phyloP scores from a whole-genome alignment of 768 basidiomycete genomes.

The Boletus tylopilopsis region DNA sequence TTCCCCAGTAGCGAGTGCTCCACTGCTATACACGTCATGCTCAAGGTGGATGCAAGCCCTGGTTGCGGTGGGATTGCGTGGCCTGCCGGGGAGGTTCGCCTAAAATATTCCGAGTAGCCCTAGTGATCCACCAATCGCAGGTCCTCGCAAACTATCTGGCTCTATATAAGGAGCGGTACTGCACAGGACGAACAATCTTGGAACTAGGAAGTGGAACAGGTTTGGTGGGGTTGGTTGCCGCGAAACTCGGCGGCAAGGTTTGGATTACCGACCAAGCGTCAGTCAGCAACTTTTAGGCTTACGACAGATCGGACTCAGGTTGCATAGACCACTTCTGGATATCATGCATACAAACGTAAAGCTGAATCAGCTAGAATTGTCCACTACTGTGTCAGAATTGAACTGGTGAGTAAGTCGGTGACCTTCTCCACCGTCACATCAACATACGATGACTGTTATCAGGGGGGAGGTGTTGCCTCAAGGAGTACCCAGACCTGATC shows the following conservation, averaged over 20 bases:
- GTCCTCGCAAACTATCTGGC: constrained; percentile 76
- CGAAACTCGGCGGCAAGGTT: constrained; percentile 59
- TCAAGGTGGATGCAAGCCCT: constrained; percentile 74
- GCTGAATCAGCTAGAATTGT: constrained; percentile 55
- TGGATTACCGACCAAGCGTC: constrained; percentile 91
- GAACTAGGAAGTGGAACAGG: constrained; percentile 94
- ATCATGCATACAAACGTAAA: constrained; percentile 76
- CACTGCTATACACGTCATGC: constrained; percentile 29
- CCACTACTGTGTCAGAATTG: constrained; percentile 62
- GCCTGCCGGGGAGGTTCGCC: constrained; percentile 83
- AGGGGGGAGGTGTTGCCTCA: constrained; percentile 66
- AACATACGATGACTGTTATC: constrained; percentile 3
- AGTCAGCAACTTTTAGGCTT: constrained; percentile 33
- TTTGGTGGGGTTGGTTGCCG: constrained; percentile 84
- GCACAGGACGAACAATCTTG: constrained; percentile 57
- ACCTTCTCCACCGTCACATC: neutral
- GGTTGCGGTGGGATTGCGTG: constrained; percentile 92
- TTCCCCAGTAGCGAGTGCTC: constrained; percentile 20
- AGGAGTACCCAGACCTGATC: constrained; percentile 47
- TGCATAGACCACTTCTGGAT: constrained; percentile 61
- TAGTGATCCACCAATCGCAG: constrained; percentile 35
- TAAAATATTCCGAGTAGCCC: neutral
- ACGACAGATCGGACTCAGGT: constrained; percentile 10
- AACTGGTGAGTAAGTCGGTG: constrained; percentile 65
- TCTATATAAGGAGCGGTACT: constrained; percentile 44